These are phyloP conservation scores for Diaporthe humulicola DNA, from an alignment of 2,329 filamentous ascomycete species.

Conservation along the genomic window DNA sequence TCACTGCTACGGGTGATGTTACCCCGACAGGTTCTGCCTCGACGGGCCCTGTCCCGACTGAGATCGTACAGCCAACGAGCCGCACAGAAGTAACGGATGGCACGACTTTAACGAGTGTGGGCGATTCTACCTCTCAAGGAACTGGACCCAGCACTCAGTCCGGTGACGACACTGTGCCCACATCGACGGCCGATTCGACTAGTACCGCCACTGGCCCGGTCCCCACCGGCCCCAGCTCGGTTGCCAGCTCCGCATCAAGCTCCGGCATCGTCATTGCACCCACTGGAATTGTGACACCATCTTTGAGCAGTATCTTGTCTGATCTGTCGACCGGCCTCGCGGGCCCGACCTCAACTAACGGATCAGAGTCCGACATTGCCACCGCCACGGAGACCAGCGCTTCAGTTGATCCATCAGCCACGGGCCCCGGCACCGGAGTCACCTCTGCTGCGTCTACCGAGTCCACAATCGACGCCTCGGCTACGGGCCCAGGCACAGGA, in stretches of 20 bases:
- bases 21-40: background rate
- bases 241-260: slow-evolving; percentile 29
- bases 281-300: slow-evolving; percentile 49
- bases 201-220: slow-evolving; percentile 1
- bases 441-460: slow-evolving; percentile 2
- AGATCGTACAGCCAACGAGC: background rate
- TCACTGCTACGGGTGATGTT: background rate
- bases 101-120: background rate
- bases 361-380: slow-evolving; percentile 31
- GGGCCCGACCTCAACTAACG: slow-evolving; percentile 36
- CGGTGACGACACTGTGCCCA: slow-evolving; percentile 4
- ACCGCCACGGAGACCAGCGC: slow-evolving; percentile 25
- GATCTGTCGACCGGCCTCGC: slow-evolving; percentile 36
- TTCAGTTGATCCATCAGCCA: slow-evolving; percentile 38
- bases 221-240: background rate
- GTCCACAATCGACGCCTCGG: slow-evolving; percentile 9
- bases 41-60: background rate
- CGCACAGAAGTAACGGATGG: slow-evolving; percentile 3
- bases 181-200: slow-evolving; percentile 17
- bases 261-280: slow-evolving; percentile 49
- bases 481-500: slow-evolving; percentile 32
- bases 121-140: background rate
- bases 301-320: slow-evolving; percentile 43
- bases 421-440: slow-evolving; percentile 28
- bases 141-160: slow-evolving; percentile 16